phyloP scores from a whole-genome alignment of 768 basidiomycete genomes.

The Dentipellis sp. region DNA sequence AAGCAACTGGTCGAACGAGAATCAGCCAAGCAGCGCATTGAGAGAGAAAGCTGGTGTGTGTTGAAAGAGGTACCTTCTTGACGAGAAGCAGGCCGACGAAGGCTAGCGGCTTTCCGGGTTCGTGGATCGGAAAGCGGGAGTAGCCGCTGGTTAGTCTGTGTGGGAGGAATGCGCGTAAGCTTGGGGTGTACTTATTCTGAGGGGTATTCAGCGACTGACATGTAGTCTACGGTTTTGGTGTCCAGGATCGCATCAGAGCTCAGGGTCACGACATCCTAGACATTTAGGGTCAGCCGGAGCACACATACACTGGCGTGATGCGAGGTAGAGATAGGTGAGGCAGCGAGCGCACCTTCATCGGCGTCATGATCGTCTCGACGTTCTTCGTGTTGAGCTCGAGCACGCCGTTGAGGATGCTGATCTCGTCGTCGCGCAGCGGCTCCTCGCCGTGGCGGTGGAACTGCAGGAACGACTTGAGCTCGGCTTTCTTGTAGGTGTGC shows the following conservation, averaged over 20 bases:
- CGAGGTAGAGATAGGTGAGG: not conserved
- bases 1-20: constrained; percentile 49
- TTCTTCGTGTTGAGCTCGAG: constrained; percentile 70
- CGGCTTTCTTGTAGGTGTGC: constrained; percentile 75
- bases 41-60: not conserved
- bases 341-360: constrained; percentile 32
- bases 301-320: too few relatives aligned
- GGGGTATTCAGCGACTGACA: constrained; percentile 34
- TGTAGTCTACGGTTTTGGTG: constrained; percentile 64
- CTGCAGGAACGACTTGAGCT: constrained; percentile 51
- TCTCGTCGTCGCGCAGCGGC: constrained; percentile 73
- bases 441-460: constrained; percentile 75
- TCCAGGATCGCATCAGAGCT: constrained; percentile 73
- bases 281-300: not conserved
- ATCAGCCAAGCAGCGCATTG: not conserved
- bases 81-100: constrained; percentile 79
- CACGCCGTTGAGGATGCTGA: constrained; percentile 72
- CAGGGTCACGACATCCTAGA: constrained; percentile 75
- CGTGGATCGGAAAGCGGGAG: constrained; percentile 86
- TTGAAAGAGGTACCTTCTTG: constrained; percentile 52
- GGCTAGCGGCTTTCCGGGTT: constrained; percentile 51
- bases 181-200: not conserved
- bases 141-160: constrained; percentile 73
- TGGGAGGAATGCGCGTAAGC: constrained; percentile 1
- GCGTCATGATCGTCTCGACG: constrained; percentile 47